A percentile compares a stretch with the other conserved stretches of the same genome.
phyloP scores from a whole-genome alignment of 805 yeast species.

The Henningerozyma blattae region DNA sequence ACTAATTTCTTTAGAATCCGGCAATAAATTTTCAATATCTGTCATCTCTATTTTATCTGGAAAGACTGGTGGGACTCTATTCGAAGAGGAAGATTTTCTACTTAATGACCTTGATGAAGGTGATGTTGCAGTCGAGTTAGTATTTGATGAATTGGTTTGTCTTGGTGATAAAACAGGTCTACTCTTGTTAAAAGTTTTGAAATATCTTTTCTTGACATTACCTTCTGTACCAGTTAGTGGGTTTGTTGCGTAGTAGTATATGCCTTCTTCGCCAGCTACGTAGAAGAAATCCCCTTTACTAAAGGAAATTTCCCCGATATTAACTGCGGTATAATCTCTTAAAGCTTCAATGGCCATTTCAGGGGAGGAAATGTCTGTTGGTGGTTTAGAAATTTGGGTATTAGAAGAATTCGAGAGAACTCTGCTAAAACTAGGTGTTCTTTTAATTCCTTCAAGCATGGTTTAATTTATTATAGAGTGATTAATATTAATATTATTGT shows the following conservation, averaged over 20 bases:
- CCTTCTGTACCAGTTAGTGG: slow-evolving; percentile 72
- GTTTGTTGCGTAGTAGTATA: slow-evolving; percentile 82
- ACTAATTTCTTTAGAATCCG: not conserved
- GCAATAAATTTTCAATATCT: not conserved
- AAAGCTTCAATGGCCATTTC: slow-evolving; percentile 76
- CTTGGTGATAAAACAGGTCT: slow-evolving; percentile 22
- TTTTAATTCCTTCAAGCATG: too few species aligned
- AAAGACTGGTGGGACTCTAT: not conserved
- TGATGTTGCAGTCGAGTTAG: not conserved
- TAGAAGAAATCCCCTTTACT: slow-evolving; percentile 80
- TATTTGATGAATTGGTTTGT: not conserved
- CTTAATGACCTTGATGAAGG: slow-evolving; percentile 1
- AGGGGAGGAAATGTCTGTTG: slow-evolving; percentile 30
- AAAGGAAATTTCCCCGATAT: slow-evolving; percentile 71
- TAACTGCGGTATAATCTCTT: slow-evolving; percentile 63
- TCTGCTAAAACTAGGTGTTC: too few species aligned
- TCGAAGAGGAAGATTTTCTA: slow-evolving; percentile 1
- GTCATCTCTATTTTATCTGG: not conserved
- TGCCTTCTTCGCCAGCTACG: slow-evolving; percentile 51
- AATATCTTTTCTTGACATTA: slow-evolving; percentile 74
- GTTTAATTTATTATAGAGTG: too few species aligned
- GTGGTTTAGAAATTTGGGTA: too few species aligned
- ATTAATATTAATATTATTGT: too few species aligned
- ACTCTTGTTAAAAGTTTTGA: slow-evolving; percentile 65
- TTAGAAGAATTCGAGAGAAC: too few species aligned